Percentiles rank a stretch among this genome's conserved stretches.
Conservation (phyloP, 2,329 filamentous ascomycete species). For the Bipolaris sorokiniana region DNA sequence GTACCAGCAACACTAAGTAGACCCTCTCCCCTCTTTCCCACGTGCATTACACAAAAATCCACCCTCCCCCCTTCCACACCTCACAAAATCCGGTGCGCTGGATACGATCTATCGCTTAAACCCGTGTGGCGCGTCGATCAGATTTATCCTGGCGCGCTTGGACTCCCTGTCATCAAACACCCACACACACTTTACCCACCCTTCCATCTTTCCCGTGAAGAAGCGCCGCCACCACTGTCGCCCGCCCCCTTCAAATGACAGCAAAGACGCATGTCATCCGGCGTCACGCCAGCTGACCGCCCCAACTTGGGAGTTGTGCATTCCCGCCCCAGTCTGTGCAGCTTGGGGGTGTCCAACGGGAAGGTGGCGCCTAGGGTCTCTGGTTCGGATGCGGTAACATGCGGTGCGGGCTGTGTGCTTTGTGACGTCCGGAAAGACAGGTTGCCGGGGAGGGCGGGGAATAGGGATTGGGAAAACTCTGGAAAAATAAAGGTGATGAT, state of each 20-base stretch:
- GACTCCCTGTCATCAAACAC: not conserved
- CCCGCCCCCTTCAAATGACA: not conserved
- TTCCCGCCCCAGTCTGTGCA: no score
- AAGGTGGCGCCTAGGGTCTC: not conserved
- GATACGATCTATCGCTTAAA: constrained; percentile 20
- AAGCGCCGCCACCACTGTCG: no score
- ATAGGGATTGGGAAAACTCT: no score
- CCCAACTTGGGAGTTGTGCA: no score
- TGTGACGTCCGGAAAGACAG: not conserved
- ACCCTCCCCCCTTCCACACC: not conserved
- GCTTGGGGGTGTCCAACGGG: no score
- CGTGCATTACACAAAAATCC: not conserved
- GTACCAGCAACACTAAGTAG: not conserved
- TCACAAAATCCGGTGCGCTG: constrained; percentile 14
- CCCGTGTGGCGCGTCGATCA: constrained; percentile 22
- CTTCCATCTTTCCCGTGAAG: not conserved
- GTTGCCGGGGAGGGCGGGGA: not conserved
- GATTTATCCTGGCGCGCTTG: not conserved
- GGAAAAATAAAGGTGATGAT: not conserved
- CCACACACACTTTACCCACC: not conserved
- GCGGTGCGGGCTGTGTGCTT: not conserved
- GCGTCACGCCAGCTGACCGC: not conserved
- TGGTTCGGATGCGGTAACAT: not conserved
- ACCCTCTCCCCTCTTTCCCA: not conserved
- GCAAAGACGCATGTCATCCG: not conserved